These are phyloP conservation scores for Penicillium verhagenii DNA, from an alignment of 495 filamentous ascomycete species.

Conservation along the genomic window DNA sequence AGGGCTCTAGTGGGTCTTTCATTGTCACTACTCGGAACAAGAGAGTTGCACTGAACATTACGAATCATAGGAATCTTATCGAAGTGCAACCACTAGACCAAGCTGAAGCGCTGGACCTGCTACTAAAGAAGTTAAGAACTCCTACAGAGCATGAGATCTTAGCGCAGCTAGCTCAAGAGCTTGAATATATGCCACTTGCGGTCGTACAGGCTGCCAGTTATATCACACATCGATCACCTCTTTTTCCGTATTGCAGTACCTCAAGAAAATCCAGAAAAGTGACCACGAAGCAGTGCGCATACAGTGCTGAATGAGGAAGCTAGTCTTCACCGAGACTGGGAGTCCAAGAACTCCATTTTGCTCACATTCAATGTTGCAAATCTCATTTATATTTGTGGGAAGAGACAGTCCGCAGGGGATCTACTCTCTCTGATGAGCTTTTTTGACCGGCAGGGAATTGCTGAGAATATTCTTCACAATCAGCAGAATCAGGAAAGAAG, in stretches of 20 bases:
- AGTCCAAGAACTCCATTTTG: conserved; percentile 24
- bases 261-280: conserved; percentile 29
- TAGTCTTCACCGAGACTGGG: conserved; percentile 17
- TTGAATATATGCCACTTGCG: conserved; percentile 6
- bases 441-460: conserved; percentile 19
- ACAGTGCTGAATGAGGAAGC: conserved; percentile 1
- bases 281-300: neutral
- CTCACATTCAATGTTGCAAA: conserved; percentile 35
- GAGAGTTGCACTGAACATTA: neutral
- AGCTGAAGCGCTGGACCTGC: neutral
- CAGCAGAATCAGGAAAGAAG: neutral
- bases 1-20: neutral
- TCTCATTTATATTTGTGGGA: conserved; percentile 30
- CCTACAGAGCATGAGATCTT: neutral
- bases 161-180: neutral
- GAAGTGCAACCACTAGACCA: neutral
- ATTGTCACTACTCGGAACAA: conserved; percentile 23
- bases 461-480: conserved; percentile 6
- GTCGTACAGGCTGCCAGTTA: conserved; percentile 1
- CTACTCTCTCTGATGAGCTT: conserved; percentile 16
- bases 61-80: neutral
- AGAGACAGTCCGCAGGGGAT: conserved; percentile 22
- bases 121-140: neutral
- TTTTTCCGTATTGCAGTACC: conserved; percentile 34
- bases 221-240: conserved; percentile 17